Percentiles rank a stretch among this genome's conserved stretches.
These are phyloP conservation scores for Pythium diclinum DNA, from an alignment of 352 stramenopile species.

Conservation along the genomic window DNA sequence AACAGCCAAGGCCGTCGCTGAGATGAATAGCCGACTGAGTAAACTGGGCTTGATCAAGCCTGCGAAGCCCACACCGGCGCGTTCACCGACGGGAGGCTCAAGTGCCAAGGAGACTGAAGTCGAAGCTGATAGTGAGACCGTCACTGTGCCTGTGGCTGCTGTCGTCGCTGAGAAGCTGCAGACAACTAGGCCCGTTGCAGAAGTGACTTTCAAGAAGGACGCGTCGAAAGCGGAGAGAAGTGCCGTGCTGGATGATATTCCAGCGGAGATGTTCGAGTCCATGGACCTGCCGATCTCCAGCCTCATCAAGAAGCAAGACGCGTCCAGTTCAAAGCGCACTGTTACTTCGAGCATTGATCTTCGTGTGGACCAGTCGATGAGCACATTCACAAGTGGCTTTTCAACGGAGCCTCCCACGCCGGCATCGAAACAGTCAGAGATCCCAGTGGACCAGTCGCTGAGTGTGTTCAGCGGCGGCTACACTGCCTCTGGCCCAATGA, in stretches of 20 bases:
- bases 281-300: slow-evolving; percentile 30
- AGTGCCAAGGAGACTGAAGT: background rate
- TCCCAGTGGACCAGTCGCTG: slow-evolving; percentile 20
- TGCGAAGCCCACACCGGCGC: slow-evolving; percentile 15
- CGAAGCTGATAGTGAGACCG: background rate
- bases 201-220: background rate
- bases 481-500: background rate
- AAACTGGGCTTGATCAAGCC: slow-evolving; percentile 53
- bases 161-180: background rate
- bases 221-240: background rate
- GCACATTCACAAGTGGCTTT: slow-evolving; percentile 26
- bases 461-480: slow-evolving; percentile 30
- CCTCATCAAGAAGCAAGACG: slow-evolving; percentile 3
- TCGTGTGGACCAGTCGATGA: slow-evolving; percentile 27
- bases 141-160: background rate
- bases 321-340: background rate
- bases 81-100: slow-evolving; percentile 1
- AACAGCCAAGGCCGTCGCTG: slow-evolving; percentile 67
- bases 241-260: slow-evolving; percentile 26
- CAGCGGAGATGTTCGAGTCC: slow-evolving; percentile 47
- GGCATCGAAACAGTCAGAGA: background rate
- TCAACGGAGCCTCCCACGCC: background rate
- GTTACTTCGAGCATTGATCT: slow-evolving; percentile 18
- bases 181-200: background rate
- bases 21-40: slow-evolving; percentile 68